These are phyloP conservation scores for Botrytis tulipae DNA, from an alignment of 2,329 filamentous ascomycete species.

Conservation along the genomic window DNA sequence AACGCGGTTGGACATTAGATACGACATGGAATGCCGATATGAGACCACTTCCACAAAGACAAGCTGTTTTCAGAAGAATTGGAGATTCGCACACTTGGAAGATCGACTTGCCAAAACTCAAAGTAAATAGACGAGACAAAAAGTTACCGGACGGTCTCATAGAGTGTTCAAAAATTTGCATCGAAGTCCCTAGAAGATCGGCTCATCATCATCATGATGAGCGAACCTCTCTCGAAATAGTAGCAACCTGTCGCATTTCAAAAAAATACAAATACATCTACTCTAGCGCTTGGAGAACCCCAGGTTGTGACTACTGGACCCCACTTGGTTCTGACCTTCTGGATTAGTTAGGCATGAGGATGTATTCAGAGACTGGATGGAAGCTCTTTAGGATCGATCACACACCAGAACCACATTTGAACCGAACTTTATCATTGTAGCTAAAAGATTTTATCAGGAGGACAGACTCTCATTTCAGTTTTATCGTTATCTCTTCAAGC, in stretches of 20 bases:
- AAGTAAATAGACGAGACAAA: neutral
- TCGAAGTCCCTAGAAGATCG: neutral
- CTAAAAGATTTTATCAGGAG: neutral
- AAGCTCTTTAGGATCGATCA: neutral
- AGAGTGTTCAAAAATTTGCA: neutral
- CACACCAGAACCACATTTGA: neutral
- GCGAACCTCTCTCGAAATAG: accelerated
- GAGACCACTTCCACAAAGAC: no score
- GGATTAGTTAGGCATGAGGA: neutral
- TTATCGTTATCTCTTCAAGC: neutral
- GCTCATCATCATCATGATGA: neutral
- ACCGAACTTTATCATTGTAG: neutral
- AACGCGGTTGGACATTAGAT: neutral
- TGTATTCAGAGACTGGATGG: neutral
- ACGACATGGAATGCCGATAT: no score
- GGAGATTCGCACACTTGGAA: neutral
- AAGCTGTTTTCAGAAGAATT: neutral
- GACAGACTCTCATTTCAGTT: neutral
- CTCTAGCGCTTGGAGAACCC: neutral
- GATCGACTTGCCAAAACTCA: neutral
- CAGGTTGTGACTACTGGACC: accelerated
- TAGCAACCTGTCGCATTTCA: neutral
- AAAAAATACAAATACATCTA: neutral
- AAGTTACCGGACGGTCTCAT: neutral
- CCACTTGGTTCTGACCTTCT: neutral